These are phyloP conservation scores for Dovyalis caffra DNA, from an alignment of 345 rosid species.

Conservation along the genomic window DNA sequence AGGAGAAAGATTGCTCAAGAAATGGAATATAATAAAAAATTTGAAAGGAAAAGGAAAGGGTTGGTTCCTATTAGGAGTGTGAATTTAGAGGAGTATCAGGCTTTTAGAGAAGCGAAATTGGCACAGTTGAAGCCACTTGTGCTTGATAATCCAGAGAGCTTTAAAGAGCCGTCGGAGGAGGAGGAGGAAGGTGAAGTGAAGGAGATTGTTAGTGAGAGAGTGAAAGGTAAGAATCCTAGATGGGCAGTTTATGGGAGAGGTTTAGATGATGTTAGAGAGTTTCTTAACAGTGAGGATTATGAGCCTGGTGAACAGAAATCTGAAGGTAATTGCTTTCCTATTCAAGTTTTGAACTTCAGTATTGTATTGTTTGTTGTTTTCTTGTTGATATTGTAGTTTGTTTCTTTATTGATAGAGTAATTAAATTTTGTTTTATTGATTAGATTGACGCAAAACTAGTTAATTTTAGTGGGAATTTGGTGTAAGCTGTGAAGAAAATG, in stretches of 20 bases:
- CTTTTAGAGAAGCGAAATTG: slow-evolving; percentile 64
- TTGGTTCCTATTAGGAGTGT: slow-evolving; percentile 55
- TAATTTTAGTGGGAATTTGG: neutral
- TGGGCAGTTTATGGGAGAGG: slow-evolving; percentile 95
- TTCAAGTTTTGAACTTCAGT: neutral
- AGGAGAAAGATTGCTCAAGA: slow-evolving; percentile 76
- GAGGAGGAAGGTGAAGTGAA: slow-evolving; percentile 19
- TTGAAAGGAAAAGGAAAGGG: slow-evolving; percentile 69
- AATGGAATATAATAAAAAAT: slow-evolving; percentile 67
- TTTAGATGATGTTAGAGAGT: slow-evolving; percentile 68
- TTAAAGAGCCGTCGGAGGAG: slow-evolving; percentile 37
- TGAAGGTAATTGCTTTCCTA: slow-evolving; percentile 40
- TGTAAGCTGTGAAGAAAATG: neutral
- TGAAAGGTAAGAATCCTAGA: slow-evolving; percentile 73
- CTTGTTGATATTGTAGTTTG: neutral
- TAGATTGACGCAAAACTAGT: neutral
- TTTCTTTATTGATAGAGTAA: neutral
- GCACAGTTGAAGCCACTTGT: slow-evolving; percentile 57
- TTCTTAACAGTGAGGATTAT: slow-evolving; percentile 59
- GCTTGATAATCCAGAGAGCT: slow-evolving; percentile 53
- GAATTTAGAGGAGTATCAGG: slow-evolving; percentile 56
- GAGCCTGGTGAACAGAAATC: slow-evolving; percentile 52
- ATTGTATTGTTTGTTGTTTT: neutral
- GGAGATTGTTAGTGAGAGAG: slow-evolving; percentile 42
- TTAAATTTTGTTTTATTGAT: neutral